phyloP scores from a whole-genome alignment of 441 rosid genomes.

The Rhodomyrtus psidioides region DNA sequence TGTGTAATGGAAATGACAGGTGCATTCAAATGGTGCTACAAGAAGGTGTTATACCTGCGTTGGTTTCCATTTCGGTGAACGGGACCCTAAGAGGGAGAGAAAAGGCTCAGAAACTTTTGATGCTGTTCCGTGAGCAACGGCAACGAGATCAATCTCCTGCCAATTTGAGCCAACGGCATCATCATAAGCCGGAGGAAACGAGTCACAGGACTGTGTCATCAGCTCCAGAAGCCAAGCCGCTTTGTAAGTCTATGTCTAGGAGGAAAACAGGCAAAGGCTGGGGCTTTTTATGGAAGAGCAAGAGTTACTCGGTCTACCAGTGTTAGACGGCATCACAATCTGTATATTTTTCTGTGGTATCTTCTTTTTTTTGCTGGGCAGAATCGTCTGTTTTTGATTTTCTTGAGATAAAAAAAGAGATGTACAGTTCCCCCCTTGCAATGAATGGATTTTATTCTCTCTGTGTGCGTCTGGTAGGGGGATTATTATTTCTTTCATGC shows the following conservation, averaged over 20 bases:
- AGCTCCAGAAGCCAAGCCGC: slow-evolving; percentile 47
- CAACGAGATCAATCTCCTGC: slow-evolving; percentile 64
- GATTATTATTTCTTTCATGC: not conserved
- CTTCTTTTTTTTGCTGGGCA: slow-evolving; percentile 22
- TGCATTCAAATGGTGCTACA: slow-evolving; percentile 86
- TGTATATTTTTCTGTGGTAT: slow-evolving; percentile 16
- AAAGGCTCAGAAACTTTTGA: slow-evolving; percentile 78
- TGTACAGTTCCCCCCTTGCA: slow-evolving; percentile 40
- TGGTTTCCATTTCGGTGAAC: slow-evolving; percentile 89
- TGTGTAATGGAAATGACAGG: slow-evolving; percentile 69
- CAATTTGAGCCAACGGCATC: slow-evolving; percentile 5
- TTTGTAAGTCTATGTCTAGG: slow-evolving; percentile 64
- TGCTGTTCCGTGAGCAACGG: slow-evolving; percentile 91
- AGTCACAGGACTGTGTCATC: not conserved
- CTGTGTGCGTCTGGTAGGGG: slow-evolving; percentile 1
- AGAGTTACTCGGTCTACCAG: slow-evolving; percentile 61
- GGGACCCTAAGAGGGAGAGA: slow-evolving; percentile 82
- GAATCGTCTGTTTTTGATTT: not conserved
- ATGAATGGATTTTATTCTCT: slow-evolving; percentile 25
- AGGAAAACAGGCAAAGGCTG: slow-evolving; percentile 58
- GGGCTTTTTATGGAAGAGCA: slow-evolving; percentile 71
- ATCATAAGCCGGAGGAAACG: not conserved
- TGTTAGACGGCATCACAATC: slow-evolving; percentile 23
- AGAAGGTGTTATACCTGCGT: slow-evolving; percentile 98
- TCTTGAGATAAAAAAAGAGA: slow-evolving; percentile 31